Percentiles rank a stretch among this genome's conserved stretches.
phyloP scores from a whole-genome alignment of 495 filamentous ascomycete genomes.

The Aspergillus kassunensis region DNA sequence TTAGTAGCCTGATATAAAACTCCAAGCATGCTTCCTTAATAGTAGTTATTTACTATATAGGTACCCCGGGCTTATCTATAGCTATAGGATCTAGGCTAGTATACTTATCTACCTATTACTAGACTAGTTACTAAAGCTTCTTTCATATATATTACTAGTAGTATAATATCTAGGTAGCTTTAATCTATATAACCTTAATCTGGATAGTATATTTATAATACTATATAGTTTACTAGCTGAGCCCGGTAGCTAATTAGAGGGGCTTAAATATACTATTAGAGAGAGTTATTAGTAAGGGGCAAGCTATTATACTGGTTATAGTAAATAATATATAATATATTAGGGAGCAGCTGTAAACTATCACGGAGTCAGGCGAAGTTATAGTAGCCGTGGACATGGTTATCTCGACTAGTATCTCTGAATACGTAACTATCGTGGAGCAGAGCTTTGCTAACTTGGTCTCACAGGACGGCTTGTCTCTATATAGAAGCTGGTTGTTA shows the following conservation, averaged over 20 bases:
- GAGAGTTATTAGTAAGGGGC: neutral
- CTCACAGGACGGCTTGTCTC: neutral
- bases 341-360: neutral
- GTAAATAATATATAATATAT: neutral
- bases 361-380: neutral
- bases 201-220: too few species aligned
- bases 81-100: too few species aligned
- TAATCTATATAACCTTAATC: too few species aligned
- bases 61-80: too few species aligned
- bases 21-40: neutral
- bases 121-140: too few species aligned
- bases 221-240: too few species aligned
- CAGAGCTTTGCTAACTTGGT: neutral
- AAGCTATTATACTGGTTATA: neutral
- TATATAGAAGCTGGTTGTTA: neutral
- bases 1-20: slow-evolving; percentile 1
- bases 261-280: neutral
- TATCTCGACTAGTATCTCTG: neutral
- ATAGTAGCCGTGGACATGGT: neutral
- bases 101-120: too few species aligned
- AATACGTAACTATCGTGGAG: neutral
- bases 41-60: neutral
- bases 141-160: too few species aligned
- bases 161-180: too few species aligned
- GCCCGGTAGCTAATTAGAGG: neutral